Conservation (phyloP, 176 grass and related monocot genomes). For the Bolboschoenus planiculmis region DNA sequence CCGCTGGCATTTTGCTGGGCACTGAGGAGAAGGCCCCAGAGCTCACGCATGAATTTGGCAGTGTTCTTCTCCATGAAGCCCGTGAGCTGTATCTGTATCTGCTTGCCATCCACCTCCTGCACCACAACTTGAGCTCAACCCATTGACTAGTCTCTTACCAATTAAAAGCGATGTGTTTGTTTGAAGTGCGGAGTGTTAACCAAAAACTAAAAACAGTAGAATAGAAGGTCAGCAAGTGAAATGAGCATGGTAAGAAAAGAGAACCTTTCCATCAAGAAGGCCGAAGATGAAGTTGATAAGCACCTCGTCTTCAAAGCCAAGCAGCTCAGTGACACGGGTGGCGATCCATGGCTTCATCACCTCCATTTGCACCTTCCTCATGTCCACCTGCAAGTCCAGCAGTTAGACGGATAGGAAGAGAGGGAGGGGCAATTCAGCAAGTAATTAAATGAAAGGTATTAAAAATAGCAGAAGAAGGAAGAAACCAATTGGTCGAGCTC, state of each 20-base stretch:
- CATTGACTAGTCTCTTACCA: neutral
- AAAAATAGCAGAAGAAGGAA: neutral
- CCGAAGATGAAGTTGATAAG: slow-evolving; percentile 95
- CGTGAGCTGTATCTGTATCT: slow-evolving; percentile 91
- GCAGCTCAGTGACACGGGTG: slow-evolving; percentile 69
- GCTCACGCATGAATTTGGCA: slow-evolving; percentile 90
- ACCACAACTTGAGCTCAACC: slow-evolving; percentile 13
- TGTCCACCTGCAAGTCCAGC: slow-evolving; percentile 55
- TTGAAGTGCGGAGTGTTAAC: too few species aligned
- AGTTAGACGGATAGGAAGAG: neutral
- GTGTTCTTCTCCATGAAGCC: slow-evolving; percentile 99
- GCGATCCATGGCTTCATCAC: slow-evolving; percentile 99
- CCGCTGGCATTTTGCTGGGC: slow-evolving; percentile 90
- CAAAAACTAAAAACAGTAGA: too few species aligned
- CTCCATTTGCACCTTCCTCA: slow-evolving; percentile 90
- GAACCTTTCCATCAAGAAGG: slow-evolving; percentile 74
- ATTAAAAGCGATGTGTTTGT: too few species aligned
- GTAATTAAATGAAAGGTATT: too few species aligned
- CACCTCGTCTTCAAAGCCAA: slow-evolving; percentile 98
- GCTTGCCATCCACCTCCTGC: slow-evolving; percentile 77
- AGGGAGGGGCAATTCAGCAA: neutral
- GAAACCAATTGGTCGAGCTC: slow-evolving; percentile 84
- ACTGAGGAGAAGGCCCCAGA: slow-evolving; percentile 75
- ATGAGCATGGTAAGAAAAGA: neutral
- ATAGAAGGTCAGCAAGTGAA: neutral